Base-by-base conservation (phyloP, 1,284 basidiomycete genomes). In the Trichosporon asahii region DNA sequence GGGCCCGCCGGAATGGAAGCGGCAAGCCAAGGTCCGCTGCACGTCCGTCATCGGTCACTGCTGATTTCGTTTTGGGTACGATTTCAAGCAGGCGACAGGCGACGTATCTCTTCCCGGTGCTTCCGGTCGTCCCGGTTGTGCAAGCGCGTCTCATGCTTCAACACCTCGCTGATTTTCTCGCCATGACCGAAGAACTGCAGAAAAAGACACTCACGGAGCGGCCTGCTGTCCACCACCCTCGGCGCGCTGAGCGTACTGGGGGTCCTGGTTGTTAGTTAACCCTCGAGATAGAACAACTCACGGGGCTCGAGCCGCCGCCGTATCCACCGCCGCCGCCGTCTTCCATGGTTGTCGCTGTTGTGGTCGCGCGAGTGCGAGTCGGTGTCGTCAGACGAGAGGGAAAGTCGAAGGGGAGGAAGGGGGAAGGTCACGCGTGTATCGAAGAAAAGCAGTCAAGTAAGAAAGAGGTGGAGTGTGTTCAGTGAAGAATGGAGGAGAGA, bases 201-300 rank as follows among this genome's bases (percentile, higher is more conserved):
- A n/a, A 23, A 18, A 53, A 53, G n/a, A 25, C 49, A 53, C 57
- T 61, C 57, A 61, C 57, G 57, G 29, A 33, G 29, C 49, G 23
- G 49, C 29, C 21, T 23, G 9, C 21, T 23, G 9, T 7, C 55
- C 55, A 23, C 55, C 55, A 11, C 57, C 57, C 27, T 61, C 57
- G 6, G 29, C 57, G 57, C 57, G 57, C 57, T 61, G 57, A 6
- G 57, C 57, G 27, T 61, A 61, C 57, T 60, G 55, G 29, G 57
- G 15, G 29, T 61, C 57, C 57, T 61, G 57, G 57, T n/a, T 18
- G 57, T 31, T 8, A 31, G 57, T n/a, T 31, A 15, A 11, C 11
- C n/a, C 11, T 8, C 31, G 14, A n/a, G 9, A 21, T 53, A 9
- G 23, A 53, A 21, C 49, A n/a, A 31, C 57, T 29, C 15, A 61